Conservation (phyloP, 2,329 filamentous ascomycete genomes). For the Colletotrichum musae region DNA sequence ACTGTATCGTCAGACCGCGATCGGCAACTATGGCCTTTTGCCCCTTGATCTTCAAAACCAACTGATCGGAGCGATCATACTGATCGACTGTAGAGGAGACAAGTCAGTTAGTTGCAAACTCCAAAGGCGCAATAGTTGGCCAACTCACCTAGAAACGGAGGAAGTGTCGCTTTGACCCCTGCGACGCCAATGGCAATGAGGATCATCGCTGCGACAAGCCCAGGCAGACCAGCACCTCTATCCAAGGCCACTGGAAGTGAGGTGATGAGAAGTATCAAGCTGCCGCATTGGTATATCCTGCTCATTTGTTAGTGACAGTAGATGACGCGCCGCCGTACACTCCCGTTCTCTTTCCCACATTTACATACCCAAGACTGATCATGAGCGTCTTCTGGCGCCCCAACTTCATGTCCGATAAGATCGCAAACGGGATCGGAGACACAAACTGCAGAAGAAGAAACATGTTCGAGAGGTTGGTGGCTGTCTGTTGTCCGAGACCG, state of each 20-base stretch:
- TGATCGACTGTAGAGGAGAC: slow-evolving; percentile 61
- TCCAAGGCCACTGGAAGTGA: slow-evolving; percentile 66
- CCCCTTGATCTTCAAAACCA: slow-evolving; percentile 43
- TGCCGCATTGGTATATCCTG: slow-evolving; percentile 66
- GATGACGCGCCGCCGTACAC: too few relatives aligned
- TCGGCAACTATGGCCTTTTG: slow-evolving; percentile 67
- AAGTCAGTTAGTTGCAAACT: neutral
- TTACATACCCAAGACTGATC: slow-evolving; percentile 37
- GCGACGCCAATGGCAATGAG: slow-evolving; percentile 73
- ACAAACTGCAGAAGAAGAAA: slow-evolving; percentile 64
- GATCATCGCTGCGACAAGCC: slow-evolving; percentile 69
- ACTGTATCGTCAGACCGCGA: slow-evolving; percentile 68
- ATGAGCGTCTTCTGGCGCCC: slow-evolving; percentile 73
- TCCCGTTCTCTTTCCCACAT: slow-evolving; percentile 34
- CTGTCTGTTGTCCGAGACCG: slow-evolving; percentile 63
- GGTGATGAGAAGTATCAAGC: slow-evolving; percentile 68
- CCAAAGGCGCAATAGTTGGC: rapidly evolving
- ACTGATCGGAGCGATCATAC: slow-evolving; percentile 61
- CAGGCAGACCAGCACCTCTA: slow-evolving; percentile 64
- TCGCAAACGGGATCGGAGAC: slow-evolving; percentile 71
- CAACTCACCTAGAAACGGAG: slow-evolving; percentile 50
- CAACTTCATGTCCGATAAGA: slow-evolving; percentile 72
- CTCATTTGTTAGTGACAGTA: slow-evolving; percentile 23
- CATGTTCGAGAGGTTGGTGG: slow-evolving; percentile 62
- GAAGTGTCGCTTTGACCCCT: slow-evolving; percentile 69